A percentile compares a stretch with the other conserved stretches of the same genome.
Evolutionary conservation across 2,329 filamentous ascomycete genomes (phyloP).

Genomic region (Botrytis sinoallii): DNA sequence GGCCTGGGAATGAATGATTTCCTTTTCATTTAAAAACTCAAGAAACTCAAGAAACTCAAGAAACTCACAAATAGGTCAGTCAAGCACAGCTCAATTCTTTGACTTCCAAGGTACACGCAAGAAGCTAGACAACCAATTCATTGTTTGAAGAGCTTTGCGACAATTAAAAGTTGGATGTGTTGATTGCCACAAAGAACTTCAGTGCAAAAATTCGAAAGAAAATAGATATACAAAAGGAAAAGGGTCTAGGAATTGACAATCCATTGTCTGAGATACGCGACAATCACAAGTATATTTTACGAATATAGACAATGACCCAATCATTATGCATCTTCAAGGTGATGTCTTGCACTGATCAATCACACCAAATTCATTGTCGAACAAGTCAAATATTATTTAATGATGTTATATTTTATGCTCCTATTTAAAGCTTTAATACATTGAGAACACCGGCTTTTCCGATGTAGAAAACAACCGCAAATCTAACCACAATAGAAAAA

Average conservation of each 20-base stretch:
- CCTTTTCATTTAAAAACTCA: no score
- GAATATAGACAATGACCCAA: neutral
- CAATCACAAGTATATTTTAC: neutral
- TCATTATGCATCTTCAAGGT: neutral
- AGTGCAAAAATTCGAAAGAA: neutral
- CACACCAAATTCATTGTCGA: neutral
- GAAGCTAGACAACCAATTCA: neutral
- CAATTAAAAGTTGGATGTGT: neutral
- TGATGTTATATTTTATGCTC: conserved; percentile 24
- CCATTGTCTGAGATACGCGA: neutral
- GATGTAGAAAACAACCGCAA: conserved; percentile 35
- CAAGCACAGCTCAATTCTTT: no score
- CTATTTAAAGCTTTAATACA: conserved; percentile 32
- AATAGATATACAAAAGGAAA: neutral
- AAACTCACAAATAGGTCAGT: no score
- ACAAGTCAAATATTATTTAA: neutral
- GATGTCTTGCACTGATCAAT: no score
- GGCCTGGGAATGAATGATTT: no score
- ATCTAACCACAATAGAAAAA: conserved; percentile 32
- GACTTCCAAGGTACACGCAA: no score
- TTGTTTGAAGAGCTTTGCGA: neutral
- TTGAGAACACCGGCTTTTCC: conserved; percentile 34
- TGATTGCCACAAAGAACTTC: no score
- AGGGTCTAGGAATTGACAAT: neutral
- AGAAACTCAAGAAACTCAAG: no score